phyloP scores from a whole-genome alignment of 805 yeast species.

The Spencermartinsiella europaea region DNA sequence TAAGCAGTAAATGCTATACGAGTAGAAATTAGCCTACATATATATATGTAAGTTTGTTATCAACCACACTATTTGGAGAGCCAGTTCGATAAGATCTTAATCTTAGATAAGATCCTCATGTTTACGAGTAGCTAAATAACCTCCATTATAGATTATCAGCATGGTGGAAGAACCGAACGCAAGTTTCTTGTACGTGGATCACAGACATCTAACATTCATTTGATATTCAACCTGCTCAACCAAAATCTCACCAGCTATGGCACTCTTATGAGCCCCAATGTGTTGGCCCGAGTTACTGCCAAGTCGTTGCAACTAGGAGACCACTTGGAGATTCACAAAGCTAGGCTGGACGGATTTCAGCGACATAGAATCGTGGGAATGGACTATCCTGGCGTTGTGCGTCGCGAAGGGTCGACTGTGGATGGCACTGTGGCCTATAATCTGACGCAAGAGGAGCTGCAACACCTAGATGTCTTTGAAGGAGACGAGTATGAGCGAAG shows the following conservation, averaged over 20 bases:
- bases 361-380: slow-evolving; percentile 19
- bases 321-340: slow-evolving; percentile 13
- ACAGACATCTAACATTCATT: no score
- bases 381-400: slow-evolving; percentile 23
- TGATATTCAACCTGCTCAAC: no score
- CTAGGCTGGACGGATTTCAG: slow-evolving; percentile 15
- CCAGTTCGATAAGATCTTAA: no score
- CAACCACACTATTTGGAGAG: no score
- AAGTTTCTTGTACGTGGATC: no score
- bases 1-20: no score
- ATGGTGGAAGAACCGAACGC: no score
- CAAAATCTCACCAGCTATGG: slow-evolving; percentile 18
- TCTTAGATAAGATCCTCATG: no score
- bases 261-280: slow-evolving; percentile 22
- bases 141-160: no score
- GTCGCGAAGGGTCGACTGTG: slow-evolving; percentile 8
- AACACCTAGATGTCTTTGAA: slow-evolving; percentile 24
- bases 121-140: no score
- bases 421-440: slow-evolving; percentile 19
- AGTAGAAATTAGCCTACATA: no score
- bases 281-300: slow-evolving; percentile 19
- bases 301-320: slow-evolving; percentile 10
- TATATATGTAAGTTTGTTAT: no score
- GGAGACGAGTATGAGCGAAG: slow-evolving; percentile 23
- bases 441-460: slow-evolving; percentile 15